These are phyloP conservation scores for Populus nigra DNA, from an alignment of 345 rosid species.

Conservation along the genomic window DNA sequence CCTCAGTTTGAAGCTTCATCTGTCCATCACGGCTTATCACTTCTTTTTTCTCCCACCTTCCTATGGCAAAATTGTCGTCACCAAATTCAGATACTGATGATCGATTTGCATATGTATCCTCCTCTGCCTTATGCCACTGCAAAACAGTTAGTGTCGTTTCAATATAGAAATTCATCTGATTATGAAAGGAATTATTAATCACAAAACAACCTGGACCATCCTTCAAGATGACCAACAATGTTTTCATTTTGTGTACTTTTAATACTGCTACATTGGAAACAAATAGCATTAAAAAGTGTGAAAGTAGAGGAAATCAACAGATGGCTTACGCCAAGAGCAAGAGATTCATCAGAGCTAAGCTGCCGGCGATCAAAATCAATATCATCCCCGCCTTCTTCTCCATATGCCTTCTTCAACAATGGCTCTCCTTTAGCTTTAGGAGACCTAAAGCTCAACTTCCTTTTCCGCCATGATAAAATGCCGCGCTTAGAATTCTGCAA, in stretches of 20 bases:
- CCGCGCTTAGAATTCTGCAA: conserved; percentile 58
- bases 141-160: conserved; percentile 7
- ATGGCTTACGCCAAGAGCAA: conserved; percentile 45
- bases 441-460: conserved; percentile 85
- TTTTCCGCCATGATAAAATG: conserved; percentile 83
- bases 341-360: conserved; percentile 78
- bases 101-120: conserved; percentile 52
- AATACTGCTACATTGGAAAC: background rate
- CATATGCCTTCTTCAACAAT: conserved; percentile 78
- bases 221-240: background rate
- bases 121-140: conserved; percentile 78
- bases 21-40: conserved; percentile 81
- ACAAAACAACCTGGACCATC: background rate
- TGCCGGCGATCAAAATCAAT: conserved; percentile 93
- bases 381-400: conserved; percentile 99
- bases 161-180: conserved; percentile 1
- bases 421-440: conserved; percentile 88
- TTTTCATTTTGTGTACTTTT: background rate
- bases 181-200: background rate
- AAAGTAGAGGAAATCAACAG: background rate
- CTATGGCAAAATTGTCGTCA: conserved; percentile 83
- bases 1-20: conserved; percentile 71
- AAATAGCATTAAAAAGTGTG: background rate
- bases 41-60: conserved; percentile 84
- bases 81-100: conserved; percentile 84